Base-by-base conservation (phyloP, 495 filamentous ascomycete species). In the Stereocaulon alpinum region DNA sequence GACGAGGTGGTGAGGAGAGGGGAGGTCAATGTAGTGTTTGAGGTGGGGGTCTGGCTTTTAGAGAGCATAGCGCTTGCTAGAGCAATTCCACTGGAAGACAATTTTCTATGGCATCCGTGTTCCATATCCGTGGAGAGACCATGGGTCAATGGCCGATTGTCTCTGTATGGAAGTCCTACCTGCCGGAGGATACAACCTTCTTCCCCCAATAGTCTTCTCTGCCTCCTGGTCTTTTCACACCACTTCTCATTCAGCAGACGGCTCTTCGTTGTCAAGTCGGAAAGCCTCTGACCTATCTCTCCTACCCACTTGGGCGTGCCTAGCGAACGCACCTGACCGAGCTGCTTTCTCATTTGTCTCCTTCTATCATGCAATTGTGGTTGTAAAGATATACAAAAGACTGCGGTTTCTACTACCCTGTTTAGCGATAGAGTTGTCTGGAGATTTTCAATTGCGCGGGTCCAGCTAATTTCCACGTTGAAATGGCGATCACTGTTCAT, bases 401-500 rank as follows among this genome's bases (percentile, higher is more conserved):
- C 24, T 24, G 24, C 3, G 24, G 24, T 24, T 24, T 24, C 3
- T 24, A 24, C 24, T 24, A 24, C 24, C 24, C 24, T 24, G 24
- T 24, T 24, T 6, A 15, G 20, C 30, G 32, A 5, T 37, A 29
- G 24, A 32, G 24, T 15, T 9, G 14, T 50, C 27, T 4, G 47
- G 47, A 9, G 47, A 50, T 3, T 6, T 6, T 32, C 30, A 37
- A 10, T 37, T 4, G 18, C 6, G 49, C 49, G 30, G 7, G 29
- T 32, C n/a, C 32, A 52, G 49, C 24, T 11, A 9, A 5, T 0
- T n/a, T n/a, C 1, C 11, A 4, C 22, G 22, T 6, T 29, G 6
- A 5, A 22, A 4, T 4, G 0, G 20, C n/a, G 29, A 3, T 6
- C 17, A 30, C 56, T 69, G 57, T 74, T 72, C 74, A 74, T 66